Evolutionary conservation across 1,139 yeast species (phyloP).

Genomic region (Spathaspora sp.): DNA sequence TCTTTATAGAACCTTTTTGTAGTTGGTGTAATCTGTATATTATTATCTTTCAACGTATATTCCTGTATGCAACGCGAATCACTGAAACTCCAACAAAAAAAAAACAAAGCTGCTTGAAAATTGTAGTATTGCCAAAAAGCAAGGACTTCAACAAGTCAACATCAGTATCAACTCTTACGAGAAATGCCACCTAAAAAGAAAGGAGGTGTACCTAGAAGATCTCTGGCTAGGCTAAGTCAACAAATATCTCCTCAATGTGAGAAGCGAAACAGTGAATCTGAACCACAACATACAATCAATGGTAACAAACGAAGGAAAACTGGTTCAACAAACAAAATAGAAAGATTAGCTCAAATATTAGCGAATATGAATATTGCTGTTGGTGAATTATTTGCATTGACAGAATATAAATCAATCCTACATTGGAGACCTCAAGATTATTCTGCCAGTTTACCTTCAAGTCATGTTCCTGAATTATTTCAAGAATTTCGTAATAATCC

Average conservation of each 20-base stretch:
- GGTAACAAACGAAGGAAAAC: constrained; percentile 13
- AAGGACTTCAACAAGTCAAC: background rate
- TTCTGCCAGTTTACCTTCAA: constrained; percentile 23
- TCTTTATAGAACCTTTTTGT: background rate
- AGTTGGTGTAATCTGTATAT: too few relatives aligned
- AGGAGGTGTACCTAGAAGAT: background rate
- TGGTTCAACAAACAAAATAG: background rate
- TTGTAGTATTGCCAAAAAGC: background rate
- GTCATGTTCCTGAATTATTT: constrained; percentile 35
- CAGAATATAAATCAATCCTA: constrained; percentile 57
- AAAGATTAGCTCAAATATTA: constrained; percentile 30
- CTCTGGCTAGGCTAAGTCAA: constrained; percentile 13
- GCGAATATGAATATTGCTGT: constrained; percentile 45
- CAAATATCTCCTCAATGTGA: background rate
- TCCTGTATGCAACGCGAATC: constrained; percentile 1
- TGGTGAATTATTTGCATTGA: constrained; percentile 58
- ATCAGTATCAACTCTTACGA: background rate
- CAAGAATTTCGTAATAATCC: constrained; percentile 33
- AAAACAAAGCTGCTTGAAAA: background rate
- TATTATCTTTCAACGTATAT: background rate
- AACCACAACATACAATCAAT: constrained; percentile 2
- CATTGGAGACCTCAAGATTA: constrained; percentile 59
- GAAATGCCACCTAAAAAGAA: background rate
- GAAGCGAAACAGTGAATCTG: background rate
- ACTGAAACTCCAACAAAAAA: background rate